Base-by-base conservation (phyloP, 2,329 filamentous ascomycete species). In the Arthrobotrys conoides region DNA sequence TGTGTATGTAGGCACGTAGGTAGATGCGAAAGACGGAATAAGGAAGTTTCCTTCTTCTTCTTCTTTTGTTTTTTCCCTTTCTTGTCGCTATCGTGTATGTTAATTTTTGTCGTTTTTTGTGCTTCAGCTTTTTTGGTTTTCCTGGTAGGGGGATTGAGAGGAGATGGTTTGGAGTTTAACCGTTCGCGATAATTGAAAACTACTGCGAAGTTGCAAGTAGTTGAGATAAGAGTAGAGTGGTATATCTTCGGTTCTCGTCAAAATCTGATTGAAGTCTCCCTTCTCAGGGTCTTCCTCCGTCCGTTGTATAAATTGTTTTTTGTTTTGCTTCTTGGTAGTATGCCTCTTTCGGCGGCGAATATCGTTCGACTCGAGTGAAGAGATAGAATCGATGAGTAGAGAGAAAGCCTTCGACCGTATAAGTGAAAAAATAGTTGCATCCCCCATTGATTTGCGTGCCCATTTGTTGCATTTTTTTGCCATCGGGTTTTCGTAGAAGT, bases 381-480 rank as follows among this genome's bases (percentile, higher is more conserved):
- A 20, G 5, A 46, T 10, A 48, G 48, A 51, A 51, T 51, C 48
- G 22, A 51, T 51, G 48, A 51, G 44, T 24, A 51, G 48, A 14
- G 48, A 51, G 10, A 49, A 24, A n/a, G 38, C 9, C 48, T n/a
- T 51, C 48, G 48, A 51, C 48, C 48, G 48, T 51, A 8, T 51
- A n/a, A 51, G n/a, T n/a, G 16, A 51, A 24, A 51, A 12, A 10
- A 38, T n/a, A n/a, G 14, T 16, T 16, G 8, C 16, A 14, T 9
- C 12, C 38, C 38, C 38, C 38, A 12, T 41, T 41, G 38, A 38
- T 63, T 24, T 38, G 49, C 46, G 76, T 59, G 53, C 30, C 30
- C 30, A 16, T 38, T 36, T 59, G 57, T 61, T 61, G 57, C 57
- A 61, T 61, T 61, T 61, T 61, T 61, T 61, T 36, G 16, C 38